phyloP scores from a whole-genome alignment of 179 eudicot genomes.

The Corrigiola litoralis region DNA sequence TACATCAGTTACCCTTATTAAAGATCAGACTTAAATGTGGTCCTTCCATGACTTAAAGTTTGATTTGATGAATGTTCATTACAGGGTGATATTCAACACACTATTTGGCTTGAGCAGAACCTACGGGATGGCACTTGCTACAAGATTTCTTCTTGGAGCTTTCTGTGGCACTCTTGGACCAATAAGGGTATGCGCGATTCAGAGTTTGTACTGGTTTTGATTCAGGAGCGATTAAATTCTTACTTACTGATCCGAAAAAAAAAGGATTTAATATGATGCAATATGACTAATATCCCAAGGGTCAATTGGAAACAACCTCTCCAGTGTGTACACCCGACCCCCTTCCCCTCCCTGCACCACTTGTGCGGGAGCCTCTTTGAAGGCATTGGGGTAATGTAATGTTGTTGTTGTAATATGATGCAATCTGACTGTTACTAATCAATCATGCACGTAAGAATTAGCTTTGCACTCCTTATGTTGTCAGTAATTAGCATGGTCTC shows the following conservation, averaged over 20 bases:
- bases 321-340: no score
- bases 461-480: background rate
- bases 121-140: conserved; percentile 68
- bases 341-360: no score
- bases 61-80: background rate
- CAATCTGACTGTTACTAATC: background rate
- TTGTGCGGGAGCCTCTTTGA: no score
- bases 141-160: conserved; percentile 68
- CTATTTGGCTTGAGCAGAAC: conserved; percentile 64
- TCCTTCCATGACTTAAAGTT: background rate
- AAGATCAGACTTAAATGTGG: background rate
- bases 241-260: no score
- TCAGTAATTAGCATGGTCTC: background rate
- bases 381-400: no score
- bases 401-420: background rate
- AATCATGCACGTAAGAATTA: no score
- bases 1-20: background rate
- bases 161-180: conserved; percentile 35
- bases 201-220: background rate
- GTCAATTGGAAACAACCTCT: no score
- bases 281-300: no score
- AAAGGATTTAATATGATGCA: no score
- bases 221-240: no score
- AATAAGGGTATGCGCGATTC: conserved; percentile 24
- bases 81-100: conserved; percentile 64